Base-by-base conservation (phyloP, 2,329 filamentous ascomycete genomes). In the Curvularia lunata region DNA sequence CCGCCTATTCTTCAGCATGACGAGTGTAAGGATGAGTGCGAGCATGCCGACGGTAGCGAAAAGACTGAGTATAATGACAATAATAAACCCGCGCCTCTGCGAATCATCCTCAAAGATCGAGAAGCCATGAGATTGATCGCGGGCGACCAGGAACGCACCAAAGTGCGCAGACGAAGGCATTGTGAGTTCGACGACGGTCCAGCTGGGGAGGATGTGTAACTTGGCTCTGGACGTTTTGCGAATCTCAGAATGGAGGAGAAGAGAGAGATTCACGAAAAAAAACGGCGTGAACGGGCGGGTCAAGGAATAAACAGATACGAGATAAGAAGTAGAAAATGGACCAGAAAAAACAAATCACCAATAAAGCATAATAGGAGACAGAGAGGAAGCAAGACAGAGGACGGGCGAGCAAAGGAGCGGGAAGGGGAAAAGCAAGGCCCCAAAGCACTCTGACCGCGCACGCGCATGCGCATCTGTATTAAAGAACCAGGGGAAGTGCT, bases 21-120 rank as follows among this genome's bases (percentile, higher is more conserved):
- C n/a, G 10, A 56, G 42, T 4, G 40, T 28, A 19, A 56, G 32
- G 19, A 56, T 56, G 42, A 56, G 54, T 8, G 42, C 37, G 34
- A 48, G 16, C 54, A 56, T 56, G 48, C 54, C 54, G 19, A 52
- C 34, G 5, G 54, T 56, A 1, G 54, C 54, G 12, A 56, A 27
- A 8, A 56, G 8, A 3, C 23, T 52, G 10, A 56, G 54, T 3
- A 56, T 19, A n/a, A 56, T 56, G 32, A 56, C 54, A 25, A 56
- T 34, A 27, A 56, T 16, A 19, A 56, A 52, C 18, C 54, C 54
- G 13, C 54, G 54, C 38, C 48, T 52, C 21, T 56, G 38, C 13
- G 16, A 18, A 0, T 42, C 41, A 7, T 52, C 34, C 1, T 52
- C 16, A 34, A 56, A 56, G n/a, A 56, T 52, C 18, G 54, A 56